Base-by-base conservation (phyloP, 2,329 filamentous ascomycete species). In the Nakataea oryzae region DNA sequence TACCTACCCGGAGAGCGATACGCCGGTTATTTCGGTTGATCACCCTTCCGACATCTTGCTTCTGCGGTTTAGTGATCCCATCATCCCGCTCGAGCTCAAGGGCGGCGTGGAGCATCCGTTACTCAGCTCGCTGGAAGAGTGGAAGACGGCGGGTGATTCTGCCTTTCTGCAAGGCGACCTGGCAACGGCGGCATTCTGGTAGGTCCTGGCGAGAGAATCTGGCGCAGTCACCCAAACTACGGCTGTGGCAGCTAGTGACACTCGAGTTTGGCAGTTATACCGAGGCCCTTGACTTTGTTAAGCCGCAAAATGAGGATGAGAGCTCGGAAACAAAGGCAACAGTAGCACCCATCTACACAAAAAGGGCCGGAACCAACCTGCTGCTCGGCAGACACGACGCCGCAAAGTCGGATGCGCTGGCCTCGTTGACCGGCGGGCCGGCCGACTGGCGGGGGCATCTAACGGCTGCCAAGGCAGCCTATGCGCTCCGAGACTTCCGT, bases 1-100 rank as follows among this genome's bases (percentile, higher is more conserved):
- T 24, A n/a, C 67, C 60, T 71, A 71, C 47, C 70, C 69, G 24
- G 61, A 67, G 3, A 62, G 65, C 27, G 71, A 74, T 70, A 67
- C 32, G 41, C 41, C 41, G 41, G 69, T 74, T 67, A 69, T 76
- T 27, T 73, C 70, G 56, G 69, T 74, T 8, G 74, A 75, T 27
- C 73, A 75, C 50, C 72, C 72, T 0, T 71, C 72, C 0, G 73
- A 75, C 58, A 66, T 72, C 9, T 60, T 74, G 1, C 64, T 71
- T 1, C 63, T 75, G 21, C 61, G 68, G 2, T 72, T 70, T 12
- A 67, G 68, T 13, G 70, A 74, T 61, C 65, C 69, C 0, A 66
- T 73, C 61, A 70, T 74, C 21, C 72, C 72, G 11, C 59, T 50
- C 30, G 60, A 14, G 26, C 12, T 62, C 27, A 34, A 59, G 1